Evolutionary conservation across 2,329 filamentous ascomycete genomes (phyloP).

Genomic region (Stagonosporopsis chrysanthemi): DNA sequence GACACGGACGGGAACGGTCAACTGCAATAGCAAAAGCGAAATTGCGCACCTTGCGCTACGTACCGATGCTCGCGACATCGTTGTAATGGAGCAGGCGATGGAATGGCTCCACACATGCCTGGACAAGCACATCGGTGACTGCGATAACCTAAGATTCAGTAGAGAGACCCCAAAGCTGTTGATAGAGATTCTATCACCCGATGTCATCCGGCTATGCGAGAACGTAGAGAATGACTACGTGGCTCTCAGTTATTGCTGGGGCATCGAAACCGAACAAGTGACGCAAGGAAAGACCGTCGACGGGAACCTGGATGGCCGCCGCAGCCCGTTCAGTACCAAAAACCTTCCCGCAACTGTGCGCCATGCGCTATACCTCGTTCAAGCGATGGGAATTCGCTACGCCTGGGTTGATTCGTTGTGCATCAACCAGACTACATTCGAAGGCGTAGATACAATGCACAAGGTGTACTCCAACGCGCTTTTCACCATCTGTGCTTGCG

Average conservation of each 20-base stretch:
- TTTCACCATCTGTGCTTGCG: background rate
- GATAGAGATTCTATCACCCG: background rate
- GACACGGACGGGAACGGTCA: background rate
- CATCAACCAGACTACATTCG: slow-evolving; percentile 6
- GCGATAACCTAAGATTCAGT: background rate
- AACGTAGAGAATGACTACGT: background rate
- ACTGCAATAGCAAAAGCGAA: background rate
- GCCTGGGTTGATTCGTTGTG: slow-evolving; percentile 22
- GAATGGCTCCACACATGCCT: background rate
- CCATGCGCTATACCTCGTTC: slow-evolving; percentile 3
- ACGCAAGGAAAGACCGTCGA: background rate
- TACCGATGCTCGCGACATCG: background rate
- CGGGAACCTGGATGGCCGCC: background rate
- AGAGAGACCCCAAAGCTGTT: background rate
- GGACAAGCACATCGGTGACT: background rate
- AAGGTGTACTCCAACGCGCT: background rate
- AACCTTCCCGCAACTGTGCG: background rate
- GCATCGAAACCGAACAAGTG: background rate
- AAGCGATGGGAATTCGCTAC: slow-evolving; percentile 16
- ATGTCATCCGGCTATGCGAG: background rate
- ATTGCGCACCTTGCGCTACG: background rate
- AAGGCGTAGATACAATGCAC: background rate
- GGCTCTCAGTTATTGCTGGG: background rate
- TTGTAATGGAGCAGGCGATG: background rate
- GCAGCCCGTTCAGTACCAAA: background rate